phyloP scores from a whole-genome alignment of 805 yeast species.

The Yarrowia yakushimensis region DNA sequence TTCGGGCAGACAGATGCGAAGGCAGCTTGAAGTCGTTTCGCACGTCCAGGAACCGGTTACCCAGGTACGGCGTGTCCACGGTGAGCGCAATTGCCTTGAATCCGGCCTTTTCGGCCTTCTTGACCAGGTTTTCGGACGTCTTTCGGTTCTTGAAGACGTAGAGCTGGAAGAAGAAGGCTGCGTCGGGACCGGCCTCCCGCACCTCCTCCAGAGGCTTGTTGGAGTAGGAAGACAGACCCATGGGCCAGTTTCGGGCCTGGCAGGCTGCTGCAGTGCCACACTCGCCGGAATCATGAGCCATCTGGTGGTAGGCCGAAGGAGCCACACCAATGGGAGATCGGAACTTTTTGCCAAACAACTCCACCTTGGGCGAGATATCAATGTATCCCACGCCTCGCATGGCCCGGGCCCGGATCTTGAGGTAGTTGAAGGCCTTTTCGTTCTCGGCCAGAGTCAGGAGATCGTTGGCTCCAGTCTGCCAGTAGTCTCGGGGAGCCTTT shows the following conservation, averaged over 20 bases:
- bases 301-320: slow-evolving; percentile 38
- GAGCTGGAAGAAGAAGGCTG: slow-evolving; percentile 34
- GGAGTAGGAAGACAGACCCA: slow-evolving; percentile 36
- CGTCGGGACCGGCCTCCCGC: slow-evolving; percentile 31
- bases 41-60: slow-evolving; percentile 51
- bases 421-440: slow-evolving; percentile 32
- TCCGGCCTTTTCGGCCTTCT: slow-evolving; percentile 36
- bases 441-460: slow-evolving; percentile 34
- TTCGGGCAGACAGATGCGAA: slow-evolving; percentile 33
- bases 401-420: slow-evolving; percentile 35
- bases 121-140: slow-evolving; percentile 32
- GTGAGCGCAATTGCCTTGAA: slow-evolving; percentile 50
- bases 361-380: slow-evolving; percentile 30
- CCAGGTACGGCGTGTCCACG: slow-evolving; percentile 54
- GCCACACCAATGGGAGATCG: slow-evolving; percentile 38
- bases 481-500: slow-evolving; percentile 30
- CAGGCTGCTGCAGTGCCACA: slow-evolving; percentile 39
- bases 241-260: slow-evolving; percentile 33
- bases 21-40: slow-evolving; percentile 33
- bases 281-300: slow-evolving; percentile 39
- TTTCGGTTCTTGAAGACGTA: slow-evolving; percentile 36
- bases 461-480: slow-evolving; percentile 37
- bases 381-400: slow-evolving; percentile 35
- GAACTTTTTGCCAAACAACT: slow-evolving; percentile 33
- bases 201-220: slow-evolving; percentile 34